A percentile compares a stretch with the other conserved stretches of the same genome.
These are phyloP conservation scores for Tuber calosporum DNA, from an alignment of 495 filamentous ascomycete genomes.

Conservation along the genomic window DNA sequence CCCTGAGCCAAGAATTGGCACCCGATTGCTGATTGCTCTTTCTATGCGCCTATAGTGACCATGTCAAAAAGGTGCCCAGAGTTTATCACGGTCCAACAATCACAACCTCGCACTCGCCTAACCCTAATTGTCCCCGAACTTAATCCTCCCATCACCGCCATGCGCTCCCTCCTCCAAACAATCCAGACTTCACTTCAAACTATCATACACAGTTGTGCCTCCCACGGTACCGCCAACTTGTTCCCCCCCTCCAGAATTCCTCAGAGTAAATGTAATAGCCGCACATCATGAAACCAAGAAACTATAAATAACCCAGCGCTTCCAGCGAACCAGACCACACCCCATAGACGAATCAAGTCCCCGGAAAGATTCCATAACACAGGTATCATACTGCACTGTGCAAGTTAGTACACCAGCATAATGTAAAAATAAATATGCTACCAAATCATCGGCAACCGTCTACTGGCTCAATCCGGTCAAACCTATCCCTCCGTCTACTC, in stretches of 20 bases:
- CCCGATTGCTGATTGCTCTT: neutral
- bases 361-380: neutral
- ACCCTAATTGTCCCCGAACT: no score
- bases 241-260: neutral
- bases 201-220: neutral
- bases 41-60: neutral
- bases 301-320: constrained; percentile 1
- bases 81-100: neutral
- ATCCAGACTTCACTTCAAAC: neutral
- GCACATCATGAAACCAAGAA: neutral
- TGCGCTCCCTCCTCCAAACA: neutral
- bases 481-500: neutral
- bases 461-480: neutral
- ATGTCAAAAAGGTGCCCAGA: no score
- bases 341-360: neutral
- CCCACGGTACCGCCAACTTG: neutral
- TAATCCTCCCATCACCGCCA: neutral
- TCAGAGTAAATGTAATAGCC: neutral
- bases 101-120: neutral
- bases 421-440: neutral
- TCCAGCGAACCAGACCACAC: neutral
- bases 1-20: neutral
- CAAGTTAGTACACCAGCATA: neutral
- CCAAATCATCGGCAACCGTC: neutral
- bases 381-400: neutral